These are phyloP conservation scores for Achlya hypogyna DNA, from an alignment of 352 stramenopile genomes.

Conservation along the genomic window DNA sequence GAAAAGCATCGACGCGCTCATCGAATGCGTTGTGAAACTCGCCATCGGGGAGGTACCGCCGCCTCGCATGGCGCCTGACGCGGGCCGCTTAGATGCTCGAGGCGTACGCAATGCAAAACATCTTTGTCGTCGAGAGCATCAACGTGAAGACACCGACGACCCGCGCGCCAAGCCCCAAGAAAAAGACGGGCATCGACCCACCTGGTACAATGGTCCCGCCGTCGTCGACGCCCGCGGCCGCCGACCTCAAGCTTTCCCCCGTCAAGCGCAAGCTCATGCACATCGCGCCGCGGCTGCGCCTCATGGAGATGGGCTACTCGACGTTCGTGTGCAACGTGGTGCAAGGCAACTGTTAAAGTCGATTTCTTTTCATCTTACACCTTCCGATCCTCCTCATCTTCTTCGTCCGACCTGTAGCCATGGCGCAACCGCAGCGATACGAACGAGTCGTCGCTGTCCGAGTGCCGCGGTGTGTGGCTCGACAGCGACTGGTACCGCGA, in stretches of 20 bases:
- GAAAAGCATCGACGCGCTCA: conserved; percentile 13
- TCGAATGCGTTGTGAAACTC: conserved; percentile 19
- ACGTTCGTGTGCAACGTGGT: conserved; percentile 14
- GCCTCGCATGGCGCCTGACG: not conserved
- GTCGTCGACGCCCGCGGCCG: not conserved
- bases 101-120: conserved; percentile 20
- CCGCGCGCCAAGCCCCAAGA: not conserved
- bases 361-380: not conserved
- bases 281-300: not conserved
- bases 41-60: not conserved
- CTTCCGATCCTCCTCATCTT: not conserved
- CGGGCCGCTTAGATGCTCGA: conserved; percentile 10
- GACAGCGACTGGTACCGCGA: conserved; percentile 15
- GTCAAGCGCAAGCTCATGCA: conserved; percentile 15
- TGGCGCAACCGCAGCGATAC: not conserved
- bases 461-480: not conserved
- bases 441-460: not conserved
- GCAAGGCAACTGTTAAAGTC: not conserved
- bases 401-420: not conserved
- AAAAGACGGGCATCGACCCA: not conserved
- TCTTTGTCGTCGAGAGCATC: conserved; percentile 17
- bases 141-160: conserved; percentile 2
- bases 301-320: conserved; percentile 20
- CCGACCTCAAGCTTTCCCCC: not conserved
- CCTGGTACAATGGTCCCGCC: conserved; percentile 10